phyloP scores from a whole-genome alignment of 306 rosid genomes.

The Medicago ruthenica region DNA sequence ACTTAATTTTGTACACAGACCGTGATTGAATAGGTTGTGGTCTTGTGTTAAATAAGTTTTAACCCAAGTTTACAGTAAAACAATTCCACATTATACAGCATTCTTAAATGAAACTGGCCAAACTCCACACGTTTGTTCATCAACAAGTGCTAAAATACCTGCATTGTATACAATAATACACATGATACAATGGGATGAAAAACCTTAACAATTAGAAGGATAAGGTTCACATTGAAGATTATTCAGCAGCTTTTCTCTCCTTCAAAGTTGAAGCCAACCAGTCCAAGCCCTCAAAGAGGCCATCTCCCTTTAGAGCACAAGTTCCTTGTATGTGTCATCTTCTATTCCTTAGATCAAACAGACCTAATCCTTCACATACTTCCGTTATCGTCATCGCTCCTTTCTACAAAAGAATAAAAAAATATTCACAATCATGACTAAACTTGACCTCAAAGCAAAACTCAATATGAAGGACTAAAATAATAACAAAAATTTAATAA shows the following conservation, averaged over 20 bases:
- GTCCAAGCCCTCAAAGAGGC: constrained; percentile 94
- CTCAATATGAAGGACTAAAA: no score
- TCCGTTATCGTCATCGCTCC: constrained; percentile 94
- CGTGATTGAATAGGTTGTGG: not conserved
- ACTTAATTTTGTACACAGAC: not conserved
- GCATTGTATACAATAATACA: not conserved
- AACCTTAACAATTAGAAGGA: constrained; percentile 54
- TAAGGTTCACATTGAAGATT: constrained; percentile 74
- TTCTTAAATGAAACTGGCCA: no score
- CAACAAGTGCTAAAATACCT: not conserved
- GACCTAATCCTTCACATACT: constrained; percentile 93
- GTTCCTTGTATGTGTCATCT: constrained; percentile 98
- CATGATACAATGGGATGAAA: not conserved
- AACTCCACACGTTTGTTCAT: no score
- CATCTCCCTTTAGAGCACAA: constrained; percentile 88
- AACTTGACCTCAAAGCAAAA: constrained; percentile 7
- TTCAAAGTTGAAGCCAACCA: constrained; percentile 92
- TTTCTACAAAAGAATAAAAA: constrained; percentile 53
- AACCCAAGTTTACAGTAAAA: no score
- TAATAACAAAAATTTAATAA: not conserved
- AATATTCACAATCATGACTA: constrained; percentile 5
- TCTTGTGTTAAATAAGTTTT: no score
- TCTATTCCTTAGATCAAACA: constrained; percentile 86
- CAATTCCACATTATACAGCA: no score
- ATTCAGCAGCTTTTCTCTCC: constrained; percentile 85